Evolutionary conservation across 768 basidiomycete genomes (phyloP).

Genomic region (Chalciporus pseudorubinellus): DNA sequence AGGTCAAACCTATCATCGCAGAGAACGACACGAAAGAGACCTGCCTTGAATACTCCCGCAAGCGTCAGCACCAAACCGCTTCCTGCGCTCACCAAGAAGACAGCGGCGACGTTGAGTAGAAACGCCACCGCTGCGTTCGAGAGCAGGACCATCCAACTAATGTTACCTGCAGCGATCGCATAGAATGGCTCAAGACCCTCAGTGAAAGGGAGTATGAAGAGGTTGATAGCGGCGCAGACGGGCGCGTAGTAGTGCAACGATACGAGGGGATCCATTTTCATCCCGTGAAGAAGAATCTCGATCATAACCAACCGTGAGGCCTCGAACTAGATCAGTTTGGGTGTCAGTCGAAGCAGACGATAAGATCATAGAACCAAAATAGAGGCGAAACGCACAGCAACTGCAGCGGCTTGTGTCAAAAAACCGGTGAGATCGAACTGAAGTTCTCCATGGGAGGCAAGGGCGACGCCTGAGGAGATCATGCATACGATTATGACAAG

Average conservation of each 20-base stretch:
- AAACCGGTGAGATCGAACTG: constrained; percentile 86
- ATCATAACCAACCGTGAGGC: constrained; percentile 95
- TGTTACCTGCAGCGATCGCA: constrained; percentile 47
- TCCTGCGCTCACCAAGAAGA: constrained; percentile 88
- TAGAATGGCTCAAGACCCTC: constrained; percentile 89
- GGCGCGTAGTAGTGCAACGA: constrained; percentile 97
- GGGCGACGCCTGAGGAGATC: constrained; percentile 87
- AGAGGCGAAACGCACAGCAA: constrained; percentile 47
- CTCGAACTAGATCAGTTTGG: constrained; percentile 64
- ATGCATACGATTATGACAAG: constrained; percentile 82
- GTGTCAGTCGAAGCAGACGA: background rate
- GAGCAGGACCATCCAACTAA: constrained; percentile 71
- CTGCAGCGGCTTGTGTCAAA: constrained; percentile 81
- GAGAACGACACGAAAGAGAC: constrained; percentile 8
- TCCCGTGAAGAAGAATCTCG: constrained; percentile 87
- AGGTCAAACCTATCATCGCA: background rate
- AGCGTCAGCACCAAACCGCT: constrained; percentile 88
- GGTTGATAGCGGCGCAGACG: constrained; percentile 89
- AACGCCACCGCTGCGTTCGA: constrained; percentile 88
- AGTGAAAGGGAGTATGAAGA: constrained; percentile 83
- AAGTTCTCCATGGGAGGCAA: constrained; percentile 88
- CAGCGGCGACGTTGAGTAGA: constrained; percentile 87
- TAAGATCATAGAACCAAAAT: background rate
- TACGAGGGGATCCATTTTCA: constrained; percentile 97
- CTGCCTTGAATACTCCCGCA: constrained; percentile 89